phyloP scores from a whole-genome alignment of 148 eudicot genomes.

The Chenopodium suecicum region DNA sequence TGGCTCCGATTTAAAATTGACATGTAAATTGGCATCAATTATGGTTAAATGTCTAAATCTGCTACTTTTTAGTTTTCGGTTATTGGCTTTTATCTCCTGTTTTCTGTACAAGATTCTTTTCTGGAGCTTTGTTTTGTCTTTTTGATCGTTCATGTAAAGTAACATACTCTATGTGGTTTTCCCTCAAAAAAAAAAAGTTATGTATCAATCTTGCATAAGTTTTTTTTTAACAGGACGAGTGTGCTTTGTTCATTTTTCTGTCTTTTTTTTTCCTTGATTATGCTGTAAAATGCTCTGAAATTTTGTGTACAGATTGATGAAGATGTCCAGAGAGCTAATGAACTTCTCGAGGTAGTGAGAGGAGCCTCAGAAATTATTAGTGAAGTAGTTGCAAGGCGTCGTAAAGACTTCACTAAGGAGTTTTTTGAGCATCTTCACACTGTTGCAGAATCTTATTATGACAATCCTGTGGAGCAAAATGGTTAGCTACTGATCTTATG shows the following conservation, averaged over 20 bases:
- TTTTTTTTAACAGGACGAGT: not conserved
- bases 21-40: not conserved
- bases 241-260: not conserved
- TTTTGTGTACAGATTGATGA: conserved; percentile 64
- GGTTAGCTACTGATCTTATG: conserved; percentile 44
- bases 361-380: conserved; percentile 55
- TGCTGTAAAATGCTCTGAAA: not conserved
- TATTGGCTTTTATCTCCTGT: not conserved
- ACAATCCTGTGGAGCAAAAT: conserved; percentile 68
- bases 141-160: not conserved
- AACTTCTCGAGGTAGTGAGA: conserved; percentile 62
- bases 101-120: not conserved
- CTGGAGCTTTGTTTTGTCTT: not conserved
- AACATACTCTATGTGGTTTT: not conserved
- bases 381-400: conserved; percentile 79
- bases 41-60: not conserved
- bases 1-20: not conserved
- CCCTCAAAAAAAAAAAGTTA: no score
- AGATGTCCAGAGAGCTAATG: conserved; percentile 81
- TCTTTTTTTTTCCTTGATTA: not conserved
- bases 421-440: conserved; percentile 76
- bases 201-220: not conserved
- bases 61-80: not conserved
- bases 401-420: conserved; percentile 92
- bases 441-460: conserved; percentile 78